A percentile compares a stretch with the other conserved stretches of the same genome.
Conservation (phyloP, 1,139 yeast genomes). For the Candida tropicalis region DNA sequence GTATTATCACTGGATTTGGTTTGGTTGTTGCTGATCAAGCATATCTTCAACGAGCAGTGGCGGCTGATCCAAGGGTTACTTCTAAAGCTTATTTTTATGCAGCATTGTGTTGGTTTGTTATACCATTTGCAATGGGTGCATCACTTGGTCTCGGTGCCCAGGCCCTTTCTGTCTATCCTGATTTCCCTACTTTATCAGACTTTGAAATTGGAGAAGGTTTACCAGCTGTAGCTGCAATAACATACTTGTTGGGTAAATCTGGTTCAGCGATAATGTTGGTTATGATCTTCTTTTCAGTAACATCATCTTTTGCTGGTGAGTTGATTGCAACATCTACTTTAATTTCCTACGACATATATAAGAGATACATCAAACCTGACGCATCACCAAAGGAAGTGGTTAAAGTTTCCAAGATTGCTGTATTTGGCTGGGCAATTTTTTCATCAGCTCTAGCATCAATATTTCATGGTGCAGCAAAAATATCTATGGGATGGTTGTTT, state of each 20-base stretch:
- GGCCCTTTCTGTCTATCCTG: slow-evolving; percentile 27
- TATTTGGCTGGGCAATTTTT: slow-evolving; percentile 29
- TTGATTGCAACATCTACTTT: slow-evolving; percentile 50
- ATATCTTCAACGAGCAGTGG: slow-evolving; percentile 33
- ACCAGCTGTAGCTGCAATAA: slow-evolving; percentile 45
- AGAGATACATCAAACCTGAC: slow-evolving; percentile 43
- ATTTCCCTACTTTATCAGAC: slow-evolving; percentile 27
- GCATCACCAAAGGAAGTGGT: slow-evolving; percentile 46
- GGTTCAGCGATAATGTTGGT: slow-evolving; percentile 45
- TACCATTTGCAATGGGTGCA: slow-evolving; percentile 47
- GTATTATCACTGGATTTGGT: slow-evolving; percentile 54
- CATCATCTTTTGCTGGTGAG: slow-evolving; percentile 53
- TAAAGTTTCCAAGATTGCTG: slow-evolving; percentile 39
- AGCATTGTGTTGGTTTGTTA: slow-evolving; percentile 42
- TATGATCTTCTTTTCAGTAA: slow-evolving; percentile 52
- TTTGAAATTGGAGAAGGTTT: slow-evolving; percentile 39
- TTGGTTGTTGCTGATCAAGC: slow-evolving; percentile 71
- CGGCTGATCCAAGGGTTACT: slow-evolving; percentile 39
- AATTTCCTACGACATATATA: slow-evolving; percentile 49
- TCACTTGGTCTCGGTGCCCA: slow-evolving; percentile 44
- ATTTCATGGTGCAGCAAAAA: slow-evolving; percentile 36
- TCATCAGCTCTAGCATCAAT: slow-evolving; percentile 43
- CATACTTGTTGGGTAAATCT: slow-evolving; percentile 44
- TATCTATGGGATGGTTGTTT: slow-evolving; percentile 36
- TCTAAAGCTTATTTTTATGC: slow-evolving; percentile 46